Evolutionary conservation across 495 filamentous ascomycete species (phyloP).

Genomic region (Niebla homalea): DNA sequence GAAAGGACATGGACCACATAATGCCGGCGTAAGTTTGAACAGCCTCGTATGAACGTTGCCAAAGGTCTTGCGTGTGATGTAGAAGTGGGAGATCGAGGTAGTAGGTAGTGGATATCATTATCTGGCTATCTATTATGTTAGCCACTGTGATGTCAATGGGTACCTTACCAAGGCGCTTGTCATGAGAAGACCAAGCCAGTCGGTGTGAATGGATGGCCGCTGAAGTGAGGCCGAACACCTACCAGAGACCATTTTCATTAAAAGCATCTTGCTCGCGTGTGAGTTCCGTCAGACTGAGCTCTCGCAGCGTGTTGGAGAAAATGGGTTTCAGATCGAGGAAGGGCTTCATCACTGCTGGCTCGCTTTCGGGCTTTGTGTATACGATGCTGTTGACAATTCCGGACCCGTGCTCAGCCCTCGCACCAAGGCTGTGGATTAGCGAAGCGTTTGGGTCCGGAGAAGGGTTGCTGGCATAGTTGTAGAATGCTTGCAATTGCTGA

Average conservation of each 20-base stretch:
- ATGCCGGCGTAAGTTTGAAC: not conserved
- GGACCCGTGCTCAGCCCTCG: conserved; percentile 20
- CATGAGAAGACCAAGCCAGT: conserved; percentile 28
- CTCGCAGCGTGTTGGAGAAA: conserved; percentile 23
- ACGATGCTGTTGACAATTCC: not conserved
- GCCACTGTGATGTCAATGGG: conserved; percentile 24
- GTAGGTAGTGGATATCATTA: conserved; percentile 12
- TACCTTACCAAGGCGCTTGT: conserved; percentile 20
- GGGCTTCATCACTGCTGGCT: conserved; percentile 31
- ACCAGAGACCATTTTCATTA: conserved; percentile 31
- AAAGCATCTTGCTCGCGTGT: conserved; percentile 26
- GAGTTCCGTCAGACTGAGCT: conserved; percentile 34
- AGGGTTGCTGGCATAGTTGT: conserved; percentile 25
- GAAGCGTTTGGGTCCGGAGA: conserved; percentile 30
- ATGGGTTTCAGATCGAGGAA: conserved; percentile 25
- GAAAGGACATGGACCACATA: conserved; percentile 6
- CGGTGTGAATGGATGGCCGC: conserved; percentile 17
- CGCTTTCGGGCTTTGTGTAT: conserved; percentile 26
- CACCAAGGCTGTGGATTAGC: conserved; percentile 28
- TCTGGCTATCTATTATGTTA: conserved; percentile 23
- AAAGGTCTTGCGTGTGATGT: conserved; percentile 3
- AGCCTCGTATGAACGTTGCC: no score
- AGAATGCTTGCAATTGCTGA: conserved; percentile 23
- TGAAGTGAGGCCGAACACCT: not conserved
- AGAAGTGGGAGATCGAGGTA: conserved; percentile 5